phyloP scores from a whole-genome alignment of 2,329 filamentous ascomycete species.

The Thielaviopsis populi region DNA sequence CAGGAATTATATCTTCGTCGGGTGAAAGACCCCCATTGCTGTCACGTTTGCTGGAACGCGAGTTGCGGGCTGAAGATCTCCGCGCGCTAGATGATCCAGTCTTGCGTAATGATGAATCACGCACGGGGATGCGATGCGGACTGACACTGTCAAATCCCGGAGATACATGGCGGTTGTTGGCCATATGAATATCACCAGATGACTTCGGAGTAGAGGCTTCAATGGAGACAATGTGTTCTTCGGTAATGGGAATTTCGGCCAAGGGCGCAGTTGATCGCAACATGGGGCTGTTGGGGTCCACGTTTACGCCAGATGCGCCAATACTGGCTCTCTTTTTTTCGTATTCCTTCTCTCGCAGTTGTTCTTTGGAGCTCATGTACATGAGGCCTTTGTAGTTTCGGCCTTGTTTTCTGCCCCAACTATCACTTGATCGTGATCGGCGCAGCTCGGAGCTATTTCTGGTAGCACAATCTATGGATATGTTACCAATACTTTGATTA shows the following conservation, averaged over 20 bases:
- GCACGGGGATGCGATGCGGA: conserved; percentile 44
- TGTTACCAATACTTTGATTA: conserved; percentile 45
- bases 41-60: conserved; percentile 33
- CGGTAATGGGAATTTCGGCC: conserved; percentile 39
- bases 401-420: conserved; percentile 43
- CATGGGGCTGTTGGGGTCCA: conserved; percentile 28
- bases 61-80: conserved; percentile 36
- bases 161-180: conserved; percentile 18
- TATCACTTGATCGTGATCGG: conserved; percentile 42
- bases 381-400: conserved; percentile 44
- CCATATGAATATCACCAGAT: not conserved
- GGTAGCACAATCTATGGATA: conserved; percentile 45
- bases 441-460: conserved; percentile 35
- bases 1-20: conserved; percentile 28
- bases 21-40: conserved; percentile 22
- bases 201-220: conserved; percentile 18
- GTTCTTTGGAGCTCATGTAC: conserved; percentile 61
- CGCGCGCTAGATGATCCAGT: conserved; percentile 35
- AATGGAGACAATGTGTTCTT: conserved; percentile 32
- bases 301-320: conserved; percentile 26
- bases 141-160: conserved; percentile 24
- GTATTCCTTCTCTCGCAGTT: conserved; percentile 44
- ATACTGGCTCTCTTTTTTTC: conserved; percentile 43
- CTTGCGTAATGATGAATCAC: conserved; percentile 54
- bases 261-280: conserved; percentile 20